A percentile compares a stretch with the other conserved stretches of the same genome.
These are phyloP conservation scores for Pterulicium gracile DNA, from an alignment of 1,284 basidiomycete species.

Conservation along the genomic window DNA sequence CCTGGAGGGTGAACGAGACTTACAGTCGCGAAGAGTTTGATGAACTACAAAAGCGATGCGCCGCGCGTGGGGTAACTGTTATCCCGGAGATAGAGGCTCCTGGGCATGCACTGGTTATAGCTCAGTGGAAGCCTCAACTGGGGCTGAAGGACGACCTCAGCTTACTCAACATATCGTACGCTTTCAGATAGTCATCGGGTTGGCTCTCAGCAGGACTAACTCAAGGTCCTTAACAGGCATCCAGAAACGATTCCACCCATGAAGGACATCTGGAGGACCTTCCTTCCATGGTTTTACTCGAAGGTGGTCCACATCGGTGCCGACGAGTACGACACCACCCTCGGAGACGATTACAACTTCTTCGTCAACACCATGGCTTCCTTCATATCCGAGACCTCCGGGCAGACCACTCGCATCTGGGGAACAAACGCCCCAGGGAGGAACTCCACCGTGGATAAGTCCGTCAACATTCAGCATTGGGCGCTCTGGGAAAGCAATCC, in stretches of 20 bases:
- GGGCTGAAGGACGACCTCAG: constrained; percentile 20
- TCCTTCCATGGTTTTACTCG: not conserved
- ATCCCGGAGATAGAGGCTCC: constrained; percentile 27
- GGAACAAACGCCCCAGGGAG: not conserved
- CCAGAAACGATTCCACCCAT: constrained; percentile 1
- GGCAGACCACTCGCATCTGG: not conserved
- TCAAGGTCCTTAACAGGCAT: not conserved
- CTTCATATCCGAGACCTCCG: not conserved
- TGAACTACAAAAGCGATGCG: constrained; percentile 20
- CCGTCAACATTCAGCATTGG: constrained; percentile 27
- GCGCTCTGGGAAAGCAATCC: constrained; percentile 24
- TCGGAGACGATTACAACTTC: constrained; percentile 1
- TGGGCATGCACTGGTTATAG: constrained; percentile 25
- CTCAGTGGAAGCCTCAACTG: constrained; percentile 28
- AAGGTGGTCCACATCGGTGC: not conserved
- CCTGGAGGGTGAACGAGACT: constrained; percentile 20
- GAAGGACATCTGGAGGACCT: not conserved
- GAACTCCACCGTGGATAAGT: constrained; percentile 12
- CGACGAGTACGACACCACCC: not conserved
- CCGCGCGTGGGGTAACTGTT: constrained; percentile 23
- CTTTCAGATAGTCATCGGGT: not conserved
- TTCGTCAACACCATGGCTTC: constrained; percentile 1
- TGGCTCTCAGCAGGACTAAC: no score
- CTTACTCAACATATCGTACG: constrained; percentile 16
- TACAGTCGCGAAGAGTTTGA: constrained; percentile 22